Conservation (phyloP, 179 eudicot species). For the Nepenthes alata region DNA sequence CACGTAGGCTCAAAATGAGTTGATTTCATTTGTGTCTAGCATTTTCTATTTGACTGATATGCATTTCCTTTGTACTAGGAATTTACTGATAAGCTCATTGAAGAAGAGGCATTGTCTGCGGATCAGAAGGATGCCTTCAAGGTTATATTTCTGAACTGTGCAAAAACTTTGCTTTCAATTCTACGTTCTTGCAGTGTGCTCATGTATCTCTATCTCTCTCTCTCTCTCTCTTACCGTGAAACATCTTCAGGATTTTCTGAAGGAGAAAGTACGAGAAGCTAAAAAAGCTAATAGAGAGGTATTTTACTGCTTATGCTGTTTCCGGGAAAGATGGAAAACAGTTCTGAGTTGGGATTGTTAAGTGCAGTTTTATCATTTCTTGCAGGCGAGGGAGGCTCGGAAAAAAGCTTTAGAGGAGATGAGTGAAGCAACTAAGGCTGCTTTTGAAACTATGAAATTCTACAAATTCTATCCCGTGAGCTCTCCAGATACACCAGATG, state of each 20-base stretch:
- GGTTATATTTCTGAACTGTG: conserved; percentile 24
- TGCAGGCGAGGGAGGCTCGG: conserved; percentile 82
- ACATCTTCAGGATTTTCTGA: conserved; percentile 44
- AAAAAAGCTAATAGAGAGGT: conserved; percentile 83
- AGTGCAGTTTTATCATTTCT: background rate
- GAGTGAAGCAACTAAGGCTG: conserved; percentile 63
- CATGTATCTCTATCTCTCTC: background rate
- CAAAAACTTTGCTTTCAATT: background rate
- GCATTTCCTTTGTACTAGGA: conserved; percentile 26
- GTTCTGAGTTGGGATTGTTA: background rate
- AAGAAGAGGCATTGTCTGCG: conserved; percentile 55
- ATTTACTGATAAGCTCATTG: conserved; percentile 60
- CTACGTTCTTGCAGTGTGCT: conserved; percentile 3
- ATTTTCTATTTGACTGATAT: conserved; percentile 2
- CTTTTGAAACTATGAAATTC: conserved; percentile 60
- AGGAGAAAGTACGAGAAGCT: conserved; percentile 64
- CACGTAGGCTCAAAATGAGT: background rate
- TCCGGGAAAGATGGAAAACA: background rate
- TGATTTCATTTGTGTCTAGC: background rate
- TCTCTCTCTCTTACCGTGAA: background rate
- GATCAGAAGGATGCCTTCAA: conserved; percentile 66
- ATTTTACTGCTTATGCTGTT: background rate
- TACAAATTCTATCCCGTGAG: conserved; percentile 83
- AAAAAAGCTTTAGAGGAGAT: conserved; percentile 63
- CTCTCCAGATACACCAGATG: conserved; percentile 71